These are phyloP conservation scores for Salvia sclarea DNA, from an alignment of 305 asterid genomes.

Conservation along the genomic window DNA sequence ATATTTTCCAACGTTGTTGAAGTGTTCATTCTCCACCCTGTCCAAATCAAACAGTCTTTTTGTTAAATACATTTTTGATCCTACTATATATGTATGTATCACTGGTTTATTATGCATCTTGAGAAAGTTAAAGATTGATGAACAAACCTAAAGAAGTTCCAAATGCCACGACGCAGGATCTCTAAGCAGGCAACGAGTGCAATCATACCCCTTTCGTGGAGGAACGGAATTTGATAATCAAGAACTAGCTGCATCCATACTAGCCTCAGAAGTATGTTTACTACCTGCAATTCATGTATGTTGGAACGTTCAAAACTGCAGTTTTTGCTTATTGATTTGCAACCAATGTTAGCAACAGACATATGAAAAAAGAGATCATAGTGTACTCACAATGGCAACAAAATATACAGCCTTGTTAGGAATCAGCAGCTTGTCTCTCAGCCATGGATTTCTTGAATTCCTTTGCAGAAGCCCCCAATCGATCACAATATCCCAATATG, in stretches of 20 bases:
- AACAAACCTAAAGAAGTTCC: conserved; percentile 91
- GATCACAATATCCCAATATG: conserved; percentile 77
- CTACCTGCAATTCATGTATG: conserved; percentile 48
- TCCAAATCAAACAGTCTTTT: neutral
- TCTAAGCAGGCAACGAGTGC: conserved; percentile 74
- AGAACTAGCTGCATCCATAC: conserved; percentile 91
- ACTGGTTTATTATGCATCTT: neutral
- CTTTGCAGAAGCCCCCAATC: conserved; percentile 78
- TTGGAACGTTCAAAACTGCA: neutral
- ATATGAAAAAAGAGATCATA: neutral
- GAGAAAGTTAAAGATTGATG: neutral
- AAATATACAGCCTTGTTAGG: conserved; percentile 64
- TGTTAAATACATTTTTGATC: neutral
- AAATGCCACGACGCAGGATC: conserved; percentile 84
- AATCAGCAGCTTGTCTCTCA: conserved; percentile 79
- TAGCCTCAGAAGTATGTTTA: conserved; percentile 69
- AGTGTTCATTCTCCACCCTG: conserved; percentile 61
- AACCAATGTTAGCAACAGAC: neutral
- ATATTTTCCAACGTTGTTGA: conserved; percentile 57
- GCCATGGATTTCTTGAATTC: conserved; percentile 66
- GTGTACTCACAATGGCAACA: conserved; percentile 58
- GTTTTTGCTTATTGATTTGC: neutral
- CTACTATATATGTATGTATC: no score
- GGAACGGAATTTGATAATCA: conserved; percentile 44
- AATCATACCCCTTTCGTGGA: conserved; percentile 56